phyloP scores from a whole-genome alignment of 257 asterid genomes.

The Solanum clarkiae region DNA sequence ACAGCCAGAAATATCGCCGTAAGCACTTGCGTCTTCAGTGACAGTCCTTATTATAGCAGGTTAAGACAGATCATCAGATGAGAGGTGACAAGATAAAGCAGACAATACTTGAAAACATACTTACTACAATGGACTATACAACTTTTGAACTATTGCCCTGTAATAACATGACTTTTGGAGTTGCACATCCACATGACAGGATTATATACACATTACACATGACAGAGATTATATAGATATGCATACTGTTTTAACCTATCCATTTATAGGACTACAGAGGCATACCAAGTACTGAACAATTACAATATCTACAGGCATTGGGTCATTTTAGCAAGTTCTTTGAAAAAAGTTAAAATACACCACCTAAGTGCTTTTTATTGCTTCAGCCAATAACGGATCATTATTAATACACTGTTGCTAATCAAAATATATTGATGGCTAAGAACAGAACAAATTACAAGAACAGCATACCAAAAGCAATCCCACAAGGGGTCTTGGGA shows the following conservation, averaged over 20 bases:
- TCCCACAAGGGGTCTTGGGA: neutral
- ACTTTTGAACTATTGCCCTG: neutral
- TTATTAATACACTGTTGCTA: neutral
- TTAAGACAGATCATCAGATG: neutral
- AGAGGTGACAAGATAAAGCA: neutral
- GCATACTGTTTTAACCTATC: neutral
- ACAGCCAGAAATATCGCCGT: slow-evolving; percentile 75
- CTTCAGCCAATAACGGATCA: neutral
- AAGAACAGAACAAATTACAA: neutral
- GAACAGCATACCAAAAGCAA: neutral
- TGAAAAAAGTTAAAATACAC: neutral
- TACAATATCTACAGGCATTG: neutral
- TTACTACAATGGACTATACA: neutral
- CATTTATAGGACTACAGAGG: neutral
- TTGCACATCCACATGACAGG: neutral
- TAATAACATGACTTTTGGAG: neutral
- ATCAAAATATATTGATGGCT: neutral
- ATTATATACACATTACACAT: neutral
- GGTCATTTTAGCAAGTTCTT: neutral
- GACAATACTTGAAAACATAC: neutral
- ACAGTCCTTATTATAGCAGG: slow-evolving; percentile 42
- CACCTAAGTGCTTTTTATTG: neutral
- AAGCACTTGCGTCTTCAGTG: slow-evolving; percentile 81
- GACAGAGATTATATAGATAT: neutral
- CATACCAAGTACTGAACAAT: neutral